These are phyloP conservation scores for Xylariaceae sp. DNA, from an alignment of 2,329 filamentous ascomycete genomes.

Conservation along the genomic window DNA sequence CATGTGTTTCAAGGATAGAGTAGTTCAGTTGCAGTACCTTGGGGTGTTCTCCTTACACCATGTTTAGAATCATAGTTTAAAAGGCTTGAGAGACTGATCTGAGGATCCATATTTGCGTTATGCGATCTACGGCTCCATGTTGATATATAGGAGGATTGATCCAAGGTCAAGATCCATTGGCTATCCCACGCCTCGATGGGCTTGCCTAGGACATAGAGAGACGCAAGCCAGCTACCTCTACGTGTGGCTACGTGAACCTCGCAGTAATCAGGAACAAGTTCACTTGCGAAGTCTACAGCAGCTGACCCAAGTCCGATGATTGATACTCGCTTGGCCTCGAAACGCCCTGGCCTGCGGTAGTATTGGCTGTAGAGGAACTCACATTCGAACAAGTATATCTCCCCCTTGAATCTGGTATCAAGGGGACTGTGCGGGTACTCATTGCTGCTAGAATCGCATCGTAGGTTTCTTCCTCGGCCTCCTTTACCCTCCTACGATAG, in stretches of 20 bases:
- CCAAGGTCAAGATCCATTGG: constrained; percentile 27
- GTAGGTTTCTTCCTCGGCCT: constrained; percentile 35
- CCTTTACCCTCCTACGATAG: constrained; percentile 26
- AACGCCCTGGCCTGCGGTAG: constrained; percentile 43
- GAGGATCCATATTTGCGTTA: constrained; percentile 40
- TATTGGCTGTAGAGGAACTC: constrained; percentile 46
- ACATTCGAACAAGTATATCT: constrained; percentile 42
- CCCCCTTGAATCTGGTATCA: constrained; percentile 41
- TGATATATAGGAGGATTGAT: not conserved
- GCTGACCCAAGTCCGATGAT: constrained; percentile 46
- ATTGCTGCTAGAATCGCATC: constrained; percentile 46
- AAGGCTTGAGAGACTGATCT: constrained; percentile 36
- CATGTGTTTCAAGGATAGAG: constrained; percentile 43
- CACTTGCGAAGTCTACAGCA: constrained; percentile 47
- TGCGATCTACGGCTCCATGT: constrained; percentile 30
- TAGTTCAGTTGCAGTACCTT: constrained; percentile 43
- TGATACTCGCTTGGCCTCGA: constrained; percentile 46
- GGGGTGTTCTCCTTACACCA: constrained; percentile 42
- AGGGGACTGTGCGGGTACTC: constrained; percentile 42
- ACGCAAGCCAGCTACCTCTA: constrained; percentile 47
- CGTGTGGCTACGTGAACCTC: constrained; percentile 46
- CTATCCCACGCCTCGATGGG: constrained; percentile 45
- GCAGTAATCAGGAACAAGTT: constrained; percentile 42
- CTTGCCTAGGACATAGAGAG: constrained; percentile 46
- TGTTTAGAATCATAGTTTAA: constrained; percentile 40